Conservation (phyloP, 2,329 filamentous ascomycete genomes). For the Penicillium rolfsii region DNA sequence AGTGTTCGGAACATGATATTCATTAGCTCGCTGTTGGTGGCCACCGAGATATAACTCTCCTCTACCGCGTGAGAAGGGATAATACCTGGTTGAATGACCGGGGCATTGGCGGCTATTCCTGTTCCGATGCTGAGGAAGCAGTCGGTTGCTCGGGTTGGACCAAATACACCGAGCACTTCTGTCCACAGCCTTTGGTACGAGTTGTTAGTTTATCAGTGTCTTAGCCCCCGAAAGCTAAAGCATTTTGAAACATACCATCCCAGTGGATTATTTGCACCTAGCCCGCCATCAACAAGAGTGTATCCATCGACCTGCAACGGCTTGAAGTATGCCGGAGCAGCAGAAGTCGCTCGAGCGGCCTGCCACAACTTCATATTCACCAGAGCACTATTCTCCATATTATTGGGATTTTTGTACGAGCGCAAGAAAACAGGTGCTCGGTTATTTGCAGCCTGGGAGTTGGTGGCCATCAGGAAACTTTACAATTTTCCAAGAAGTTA, state of each 20-base stretch:
- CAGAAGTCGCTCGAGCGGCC: conserved; percentile 49
- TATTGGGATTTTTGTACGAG: conserved; percentile 4
- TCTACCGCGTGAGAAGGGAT: neutral
- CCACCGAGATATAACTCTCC: neutral
- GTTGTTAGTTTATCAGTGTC: neutral
- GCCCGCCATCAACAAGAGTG: conserved; percentile 49
- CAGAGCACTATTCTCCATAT: conserved; percentile 15
- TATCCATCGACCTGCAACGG: conserved; percentile 41
- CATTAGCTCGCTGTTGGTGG: conserved; percentile 3
- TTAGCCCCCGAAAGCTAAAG: too few relatives aligned
- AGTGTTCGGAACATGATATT: conserved; percentile 8
- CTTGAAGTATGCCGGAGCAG: conserved; percentile 47
- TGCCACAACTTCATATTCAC: conserved; percentile 39
- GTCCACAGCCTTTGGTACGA: conserved; percentile 6
- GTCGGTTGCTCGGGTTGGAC: conserved; percentile 4
- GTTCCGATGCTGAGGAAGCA: conserved; percentile 10
- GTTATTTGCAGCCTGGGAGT: conserved; percentile 2
- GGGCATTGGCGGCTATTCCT: conserved; percentile 1
- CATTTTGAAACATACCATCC: conserved; percentile 1
- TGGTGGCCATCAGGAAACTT: conserved; percentile 8
- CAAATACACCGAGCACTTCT: conserved; percentile 3
- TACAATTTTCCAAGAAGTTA: neutral
- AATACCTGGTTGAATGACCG: neutral
- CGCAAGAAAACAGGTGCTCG: conserved; percentile 6
- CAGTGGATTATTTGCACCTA: conserved; percentile 50